Evolutionary conservation across 2,329 filamentous ascomycete genomes (phyloP).

Genomic region (Pseudogymnoascus sp.): DNA sequence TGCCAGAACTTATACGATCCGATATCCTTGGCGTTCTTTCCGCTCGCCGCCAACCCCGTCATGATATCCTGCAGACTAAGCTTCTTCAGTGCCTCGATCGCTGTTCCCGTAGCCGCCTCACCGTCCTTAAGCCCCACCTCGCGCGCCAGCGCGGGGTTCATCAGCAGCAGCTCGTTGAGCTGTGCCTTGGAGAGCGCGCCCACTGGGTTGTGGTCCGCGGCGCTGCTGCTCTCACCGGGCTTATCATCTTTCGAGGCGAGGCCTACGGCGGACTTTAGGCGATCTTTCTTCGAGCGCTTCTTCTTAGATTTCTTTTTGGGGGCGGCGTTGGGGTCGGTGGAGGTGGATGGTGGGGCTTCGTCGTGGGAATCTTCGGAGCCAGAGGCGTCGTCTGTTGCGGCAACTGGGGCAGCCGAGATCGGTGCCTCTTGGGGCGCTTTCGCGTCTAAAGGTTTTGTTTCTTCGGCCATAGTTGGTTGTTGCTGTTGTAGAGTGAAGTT

Average conservation of each 20-base stretch:
- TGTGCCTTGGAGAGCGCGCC: conserved; percentile 47
- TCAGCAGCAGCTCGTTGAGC: conserved; percentile 57
- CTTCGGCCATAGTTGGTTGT: neutral
- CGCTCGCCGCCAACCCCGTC: conserved; percentile 65
- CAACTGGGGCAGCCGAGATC: conserved; percentile 12
- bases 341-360: conserved; percentile 20
- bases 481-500: neutral
- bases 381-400: conserved; percentile 37
- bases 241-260: conserved; percentile 21
- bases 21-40: conserved; percentile 94
- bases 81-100: conserved; percentile 49
- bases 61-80: conserved; percentile 64
- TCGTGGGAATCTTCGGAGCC: conserved; percentile 34
- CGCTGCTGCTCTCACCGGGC: conserved; percentile 23
- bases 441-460: conserved; percentile 2
- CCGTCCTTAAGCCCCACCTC: conserved; percentile 38
- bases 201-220: conserved; percentile 39
- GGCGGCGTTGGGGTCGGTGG: conserved; percentile 23
- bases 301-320: conserved; percentile 42
- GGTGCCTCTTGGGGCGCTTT: neutral
- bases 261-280: conserved; percentile 39
- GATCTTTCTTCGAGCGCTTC: conserved; percentile 59
- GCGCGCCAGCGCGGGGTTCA: conserved; percentile 64
- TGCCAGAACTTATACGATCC: conserved; percentile 97
- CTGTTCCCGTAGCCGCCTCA: conserved; percentile 29